These are phyloP conservation scores for Polytrichum formosum DNA, from an alignment of 225 moss, liverwort and hornwort species.

Conservation along the genomic window DNA sequence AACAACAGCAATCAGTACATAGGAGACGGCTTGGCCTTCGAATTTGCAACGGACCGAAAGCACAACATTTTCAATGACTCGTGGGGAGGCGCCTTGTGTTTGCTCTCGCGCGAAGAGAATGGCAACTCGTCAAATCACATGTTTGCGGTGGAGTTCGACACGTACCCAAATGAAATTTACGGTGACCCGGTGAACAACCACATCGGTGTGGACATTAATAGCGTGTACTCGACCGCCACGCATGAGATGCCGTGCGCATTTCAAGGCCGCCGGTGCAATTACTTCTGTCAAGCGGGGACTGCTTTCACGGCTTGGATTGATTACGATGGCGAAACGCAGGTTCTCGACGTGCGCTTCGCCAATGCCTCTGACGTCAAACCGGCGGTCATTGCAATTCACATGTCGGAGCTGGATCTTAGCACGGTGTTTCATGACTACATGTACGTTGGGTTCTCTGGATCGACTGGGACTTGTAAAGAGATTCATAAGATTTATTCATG, in stretches of 20 bases:
- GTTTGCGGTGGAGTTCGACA: conserved; percentile 10
- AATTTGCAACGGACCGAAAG: not conserved
- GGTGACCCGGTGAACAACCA: not conserved
- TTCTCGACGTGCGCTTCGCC: not conserved
- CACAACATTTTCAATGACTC: no score
- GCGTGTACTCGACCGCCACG: not conserved
- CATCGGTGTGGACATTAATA: not conserved
- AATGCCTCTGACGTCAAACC: not conserved
- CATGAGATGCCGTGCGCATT: no score
- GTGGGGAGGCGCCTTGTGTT: conserved; percentile 9
- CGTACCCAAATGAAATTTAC: not conserved
- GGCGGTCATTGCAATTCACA: not conserved
- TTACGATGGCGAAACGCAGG: not conserved
- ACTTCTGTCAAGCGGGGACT: not conserved
- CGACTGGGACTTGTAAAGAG: not conserved
- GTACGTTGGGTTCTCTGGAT: conserved; percentile 7
- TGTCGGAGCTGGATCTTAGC: not conserved
- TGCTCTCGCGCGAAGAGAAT: conserved; percentile 10
- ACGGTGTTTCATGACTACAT: not conserved
- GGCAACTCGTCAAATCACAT: conserved; percentile 11
- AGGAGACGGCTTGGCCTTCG: conserved; percentile 31
- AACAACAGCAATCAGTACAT: no score
- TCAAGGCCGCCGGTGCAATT: not conserved
- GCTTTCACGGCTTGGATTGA: not conserved
- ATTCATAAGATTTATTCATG: conserved; percentile 2